Evolutionary conservation across 2,329 filamentous ascomycete genomes (phyloP).

Genomic region (Alternaria arborescens): DNA sequence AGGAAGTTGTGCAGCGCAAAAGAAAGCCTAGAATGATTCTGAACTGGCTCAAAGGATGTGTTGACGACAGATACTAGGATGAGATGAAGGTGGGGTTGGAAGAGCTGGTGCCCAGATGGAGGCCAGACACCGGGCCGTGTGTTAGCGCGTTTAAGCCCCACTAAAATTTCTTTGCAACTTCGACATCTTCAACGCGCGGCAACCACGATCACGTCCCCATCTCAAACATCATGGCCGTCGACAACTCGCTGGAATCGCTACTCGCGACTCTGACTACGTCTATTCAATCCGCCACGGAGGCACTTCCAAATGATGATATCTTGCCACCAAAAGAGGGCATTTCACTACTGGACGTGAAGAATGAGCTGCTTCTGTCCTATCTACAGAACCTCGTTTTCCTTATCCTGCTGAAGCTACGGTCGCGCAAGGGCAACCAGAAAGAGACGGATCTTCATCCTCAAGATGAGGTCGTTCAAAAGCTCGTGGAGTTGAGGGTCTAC

Average conservation of each 20-base stretch:
- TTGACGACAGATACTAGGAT: neutral
- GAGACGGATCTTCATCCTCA: slow-evolving; percentile 58
- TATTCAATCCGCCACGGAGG: slow-evolving; percentile 66
- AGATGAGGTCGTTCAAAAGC: slow-evolving; percentile 78
- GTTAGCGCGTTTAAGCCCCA: slow-evolving; percentile 10
- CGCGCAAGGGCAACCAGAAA: slow-evolving; percentile 42
- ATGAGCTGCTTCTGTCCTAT: slow-evolving; percentile 95
- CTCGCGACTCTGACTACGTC: slow-evolving; percentile 63
- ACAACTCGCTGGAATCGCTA: slow-evolving; percentile 52
- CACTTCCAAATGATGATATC: slow-evolving; percentile 66
- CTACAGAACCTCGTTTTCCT: slow-evolving; percentile 92
- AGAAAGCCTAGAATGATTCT: neutral
- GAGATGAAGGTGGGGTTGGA: neutral
- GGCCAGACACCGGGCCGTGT: neutral
- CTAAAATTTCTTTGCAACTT: slow-evolving; percentile 28
- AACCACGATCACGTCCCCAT: slow-evolving; percentile 8
- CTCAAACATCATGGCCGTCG: slow-evolving; percentile 45
- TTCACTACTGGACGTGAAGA: slow-evolving; percentile 93
- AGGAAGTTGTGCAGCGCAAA: neutral
- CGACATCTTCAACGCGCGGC: slow-evolving; percentile 6
- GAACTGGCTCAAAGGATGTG: neutral
- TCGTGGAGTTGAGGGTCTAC: slow-evolving; percentile 91
- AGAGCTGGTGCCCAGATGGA: neutral
- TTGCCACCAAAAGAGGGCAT: slow-evolving; percentile 85
- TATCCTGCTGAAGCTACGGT: slow-evolving; percentile 77